These are phyloP conservation scores for Colletotrichum incanum DNA, from an alignment of 2,329 filamentous ascomycete genomes.

Conservation along the genomic window DNA sequence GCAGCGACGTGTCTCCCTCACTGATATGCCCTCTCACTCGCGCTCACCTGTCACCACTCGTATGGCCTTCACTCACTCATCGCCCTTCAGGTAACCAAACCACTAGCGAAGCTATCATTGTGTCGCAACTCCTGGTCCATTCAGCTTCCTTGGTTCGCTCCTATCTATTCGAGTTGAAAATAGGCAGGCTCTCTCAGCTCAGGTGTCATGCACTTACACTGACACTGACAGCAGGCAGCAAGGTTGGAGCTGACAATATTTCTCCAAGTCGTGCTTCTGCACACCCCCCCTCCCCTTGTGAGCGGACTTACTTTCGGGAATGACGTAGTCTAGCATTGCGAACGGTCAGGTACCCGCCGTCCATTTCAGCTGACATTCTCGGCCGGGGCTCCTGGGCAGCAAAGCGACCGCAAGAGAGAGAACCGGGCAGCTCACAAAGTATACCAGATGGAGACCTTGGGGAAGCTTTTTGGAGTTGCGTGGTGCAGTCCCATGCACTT, in stretches of 20 bases:
- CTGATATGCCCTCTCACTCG: background rate
- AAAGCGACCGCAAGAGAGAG: background rate
- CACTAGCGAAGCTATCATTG: background rate
- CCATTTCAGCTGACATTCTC: slow-evolving; percentile 33
- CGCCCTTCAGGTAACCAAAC: background rate
- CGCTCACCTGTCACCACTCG: background rate
- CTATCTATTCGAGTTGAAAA: background rate
- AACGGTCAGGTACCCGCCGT: slow-evolving; percentile 39
- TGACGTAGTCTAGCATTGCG: slow-evolving; percentile 39
- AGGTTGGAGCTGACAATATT: background rate
- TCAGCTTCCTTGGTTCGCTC: too few relatives aligned
- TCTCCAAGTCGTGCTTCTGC: slow-evolving; percentile 9
- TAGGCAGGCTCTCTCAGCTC: background rate
- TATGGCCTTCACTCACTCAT: background rate
- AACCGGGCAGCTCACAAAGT: background rate
- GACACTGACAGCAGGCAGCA: slow-evolving; percentile 2
- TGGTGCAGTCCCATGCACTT: background rate
- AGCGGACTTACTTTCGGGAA: slow-evolving; percentile 32
- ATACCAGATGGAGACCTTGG: background rate
- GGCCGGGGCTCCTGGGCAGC: background rate
- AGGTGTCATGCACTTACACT: background rate
- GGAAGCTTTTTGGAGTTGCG: background rate
- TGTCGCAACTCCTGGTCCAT: background rate
- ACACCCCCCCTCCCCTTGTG: slow-evolving; percentile 19
- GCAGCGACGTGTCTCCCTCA: background rate